Base-by-base conservation (phyloP, 108 stramenopile genomes). In the Cylindrotheca fusiformis region DNA sequence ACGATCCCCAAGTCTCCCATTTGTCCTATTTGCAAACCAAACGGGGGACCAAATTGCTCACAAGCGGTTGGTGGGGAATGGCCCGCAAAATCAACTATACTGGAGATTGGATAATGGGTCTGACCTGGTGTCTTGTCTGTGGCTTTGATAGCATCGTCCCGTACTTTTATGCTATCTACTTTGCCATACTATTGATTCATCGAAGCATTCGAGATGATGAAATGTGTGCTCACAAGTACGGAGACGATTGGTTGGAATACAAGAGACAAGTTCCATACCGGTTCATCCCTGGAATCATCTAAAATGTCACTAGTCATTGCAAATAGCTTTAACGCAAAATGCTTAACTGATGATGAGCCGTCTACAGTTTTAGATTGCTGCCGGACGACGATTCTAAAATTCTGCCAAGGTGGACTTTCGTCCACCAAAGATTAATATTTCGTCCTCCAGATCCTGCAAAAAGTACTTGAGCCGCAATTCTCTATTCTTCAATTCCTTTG, bases 61-160 rank as follows among this genome's bases (percentile, higher is more conserved):
- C 91, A 2, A 80, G 83, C 51, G 97, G 99, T 17, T 99, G 95
- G 96, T 99, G 99, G 99, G 99, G 99, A 18, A 61, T 77, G 65
- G 97, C 99, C 12, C 88, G 99, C 26, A 98, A 99, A 68, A 96
- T 99, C 70, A 99, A 99, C 71, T 99, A 99, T 68, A 97, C 96
- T 0, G 98, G 96, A 5, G 99, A 99, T 65, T 98, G 93, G 86
- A 65, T 97, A 63, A 96, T 99, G 96, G 95, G 93, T 29, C 65
- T 99, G n/a, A 84, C 95, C 6, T 99, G 97, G 93, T 96, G 96
- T 65, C 72, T 97, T 66, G 70, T 94, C 49, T 93, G 93, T 60
- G 99, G 97, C 2, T 93, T 95, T 68, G 74, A 79, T 27, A 82
- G 82, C 69, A 75, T 88, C 31, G 83, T 99, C 10, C 95, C 97